Base-by-base conservation (phyloP, 2,329 filamentous ascomycete species). In the Arthrobotrys sinensis region DNA sequence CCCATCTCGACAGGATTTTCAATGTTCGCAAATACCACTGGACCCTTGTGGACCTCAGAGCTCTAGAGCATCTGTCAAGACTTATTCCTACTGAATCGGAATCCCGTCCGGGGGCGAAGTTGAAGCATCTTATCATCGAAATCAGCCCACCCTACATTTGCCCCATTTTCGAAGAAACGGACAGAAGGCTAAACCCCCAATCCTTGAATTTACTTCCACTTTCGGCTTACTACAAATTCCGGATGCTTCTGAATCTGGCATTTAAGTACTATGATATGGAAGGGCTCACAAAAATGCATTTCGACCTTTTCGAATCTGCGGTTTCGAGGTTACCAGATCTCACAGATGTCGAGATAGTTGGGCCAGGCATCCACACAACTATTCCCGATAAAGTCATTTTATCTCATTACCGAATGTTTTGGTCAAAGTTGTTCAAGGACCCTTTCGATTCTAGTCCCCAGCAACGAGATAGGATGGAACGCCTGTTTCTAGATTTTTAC, bases 41-140 rank as follows among this genome's bases (percentile, higher is more conserved):
- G 14, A 50, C 43, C 7, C 7, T 50, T 10, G 7, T 11, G 2
- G 67, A 63, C n/a, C 43, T 71, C 14, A 12, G 52, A 24, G 53
- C 53, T 1, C 34, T 71, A 14, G 4, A 53, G 2, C 8, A 5
- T 14, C n/a, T 71, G 6, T 52, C 67, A 5, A 45, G 38, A 28
- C 1, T 52, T 12, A 43, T 63, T 21, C 43, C 43, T 1, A 16
- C 8, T 12, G 32, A 50, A 12, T 28, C 24, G 24, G 24, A 4
- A 4, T 28, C 24, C 4, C 24, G 24, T 4, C 24, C 24, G 24
- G 24, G 24, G 24, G 45, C 40, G 24, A 64, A n/a, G 11, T 24
- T 71, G n/a, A 71, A 71, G 28, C 53, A 52, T 38, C 43, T 71
- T 4, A 62, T 64, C 8, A 24, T 71, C 28, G 32, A 70, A 16